Percentiles rank a stretch among this genome's conserved stretches.
Conservation (phyloP, 2,329 filamentous ascomycete genomes). For the Neoascochyta sp. region DNA sequence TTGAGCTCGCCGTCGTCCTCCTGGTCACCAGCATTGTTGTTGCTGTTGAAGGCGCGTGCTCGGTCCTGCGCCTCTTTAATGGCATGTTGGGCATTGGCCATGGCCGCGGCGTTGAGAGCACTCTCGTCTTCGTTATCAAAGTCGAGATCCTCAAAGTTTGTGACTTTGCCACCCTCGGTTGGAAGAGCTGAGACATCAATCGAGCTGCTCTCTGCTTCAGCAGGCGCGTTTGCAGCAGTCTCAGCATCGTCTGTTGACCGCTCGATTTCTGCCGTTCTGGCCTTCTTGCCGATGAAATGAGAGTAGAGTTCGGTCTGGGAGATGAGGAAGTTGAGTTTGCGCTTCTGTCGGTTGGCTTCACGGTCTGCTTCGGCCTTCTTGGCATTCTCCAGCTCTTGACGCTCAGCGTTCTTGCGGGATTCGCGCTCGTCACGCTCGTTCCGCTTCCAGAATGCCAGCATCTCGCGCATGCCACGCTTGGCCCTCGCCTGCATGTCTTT, state of each 20-base stretch:
- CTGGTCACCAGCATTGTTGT: slow-evolving; percentile 41
- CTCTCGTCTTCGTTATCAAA: slow-evolving; percentile 95
- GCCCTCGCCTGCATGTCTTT: slow-evolving; percentile 96
- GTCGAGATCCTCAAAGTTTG: slow-evolving; percentile 88
- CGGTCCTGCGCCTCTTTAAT: slow-evolving; percentile 92
- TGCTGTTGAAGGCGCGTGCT: slow-evolving; percentile 85
- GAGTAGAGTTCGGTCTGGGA: slow-evolving; percentile 98
- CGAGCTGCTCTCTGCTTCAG: slow-evolving; percentile 40
- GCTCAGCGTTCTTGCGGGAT: slow-evolving; percentile 87
- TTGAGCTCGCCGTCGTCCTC: slow-evolving; percentile 91
- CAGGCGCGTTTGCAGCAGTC: slow-evolving; percentile 44
- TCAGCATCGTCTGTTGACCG: slow-evolving; percentile 75
- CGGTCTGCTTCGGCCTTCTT: slow-evolving; percentile 96
- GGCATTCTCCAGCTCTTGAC: slow-evolving; percentile 92
- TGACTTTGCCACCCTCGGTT: slow-evolving; percentile 66
- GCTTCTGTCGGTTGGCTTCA: slow-evolving; percentile 94
- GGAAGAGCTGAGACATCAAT: slow-evolving; percentile 49
- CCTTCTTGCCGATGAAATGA: slow-evolving; percentile 99
- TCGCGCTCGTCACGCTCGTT: slow-evolving; percentile 98
- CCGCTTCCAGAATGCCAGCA: slow-evolving; percentile 99
- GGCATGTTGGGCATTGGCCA: slow-evolving; percentile 93
- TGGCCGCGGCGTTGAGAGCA: slow-evolving; percentile 73
- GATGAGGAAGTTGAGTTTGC: slow-evolving; percentile 98
- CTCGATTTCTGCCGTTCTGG: slow-evolving; percentile 95
- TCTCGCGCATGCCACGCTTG: slow-evolving; percentile 98